Evolutionary conservation across 2,329 filamentous ascomycete genomes (phyloP).

Genomic region (Cercospora janseana): DNA sequence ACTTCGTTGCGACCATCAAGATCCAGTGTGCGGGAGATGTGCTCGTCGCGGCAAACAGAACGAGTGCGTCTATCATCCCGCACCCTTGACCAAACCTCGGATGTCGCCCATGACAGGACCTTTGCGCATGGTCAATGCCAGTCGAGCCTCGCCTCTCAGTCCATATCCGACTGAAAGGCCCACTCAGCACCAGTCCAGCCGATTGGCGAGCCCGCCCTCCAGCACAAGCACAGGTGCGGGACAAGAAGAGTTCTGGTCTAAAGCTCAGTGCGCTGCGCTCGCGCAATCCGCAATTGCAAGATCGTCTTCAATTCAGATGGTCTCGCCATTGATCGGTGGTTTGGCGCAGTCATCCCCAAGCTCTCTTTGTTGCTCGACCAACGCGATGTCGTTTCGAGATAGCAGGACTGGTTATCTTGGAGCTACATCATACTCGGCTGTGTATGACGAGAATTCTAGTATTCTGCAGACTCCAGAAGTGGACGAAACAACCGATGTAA

Average conservation of each 20-base stretch:
- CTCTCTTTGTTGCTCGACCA: conserved; percentile 26
- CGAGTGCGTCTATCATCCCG: conserved; percentile 39
- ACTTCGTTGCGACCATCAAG: conserved; percentile 37
- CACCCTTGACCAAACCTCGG: conserved; percentile 33
- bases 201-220: conserved; percentile 24
- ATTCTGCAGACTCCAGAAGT: conserved; percentile 30
- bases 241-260: conserved; percentile 15
- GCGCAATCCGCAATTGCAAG: conserved; percentile 12
- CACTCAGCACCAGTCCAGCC: conserved; percentile 1
- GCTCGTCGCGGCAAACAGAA: conserved; percentile 28
- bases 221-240: conserved; percentile 20
- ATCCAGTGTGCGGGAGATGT: conserved; percentile 37
- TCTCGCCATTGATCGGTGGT: conserved; percentile 17
- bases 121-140: conserved; percentile 19
- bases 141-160: conserved; percentile 12
- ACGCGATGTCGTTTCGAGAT: conserved; percentile 31
- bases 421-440: conserved; percentile 36
- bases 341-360: conserved; percentile 23
- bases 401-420: conserved; percentile 37
- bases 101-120: conserved; percentile 18
- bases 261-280: conserved; percentile 8
- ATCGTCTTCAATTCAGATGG: conserved; percentile 16
- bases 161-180: conserved; percentile 16
- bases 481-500: conserved; percentile 28
- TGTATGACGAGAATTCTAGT: conserved; percentile 36